Evolutionary conservation across 768 basidiomycete genomes (phyloP).

Genomic region (Hirschioporus abietinus): DNA sequence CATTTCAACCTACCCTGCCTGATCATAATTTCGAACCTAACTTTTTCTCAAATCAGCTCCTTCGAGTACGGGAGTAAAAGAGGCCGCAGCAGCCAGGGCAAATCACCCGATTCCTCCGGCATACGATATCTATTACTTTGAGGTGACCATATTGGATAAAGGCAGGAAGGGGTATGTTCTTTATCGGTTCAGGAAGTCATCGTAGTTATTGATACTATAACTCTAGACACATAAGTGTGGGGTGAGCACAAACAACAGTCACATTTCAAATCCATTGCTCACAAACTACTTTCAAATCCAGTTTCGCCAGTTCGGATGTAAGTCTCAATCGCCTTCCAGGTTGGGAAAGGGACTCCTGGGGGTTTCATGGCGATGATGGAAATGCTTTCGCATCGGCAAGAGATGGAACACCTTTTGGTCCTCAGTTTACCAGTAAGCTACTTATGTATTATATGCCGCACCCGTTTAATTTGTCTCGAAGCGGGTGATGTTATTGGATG

Average conservation of each 20-base stretch:
- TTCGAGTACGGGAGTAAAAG: conserved; percentile 60
- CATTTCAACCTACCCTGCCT: conserved; percentile 4
- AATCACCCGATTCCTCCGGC: conserved; percentile 72
- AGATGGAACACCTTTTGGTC: conserved; percentile 68
- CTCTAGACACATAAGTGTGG: conserved; percentile 71
- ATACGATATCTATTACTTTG: conserved; percentile 93
- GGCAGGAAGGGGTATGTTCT: conserved; percentile 69
- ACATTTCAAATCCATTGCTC: not conserved
- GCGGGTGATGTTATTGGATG: conserved; percentile 89
- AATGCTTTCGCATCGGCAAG: conserved; percentile 68
- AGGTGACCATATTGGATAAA: conserved; percentile 79
- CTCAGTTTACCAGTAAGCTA: conserved; percentile 71
- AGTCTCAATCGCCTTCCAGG: conserved; percentile 76
- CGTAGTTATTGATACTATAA: conserved; percentile 14
- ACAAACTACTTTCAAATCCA: conserved; percentile 20
- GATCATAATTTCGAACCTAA: conserved; percentile 2
- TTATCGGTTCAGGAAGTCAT: conserved; percentile 2
- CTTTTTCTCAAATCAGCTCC: conserved; percentile 33
- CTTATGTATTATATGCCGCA: conserved; percentile 3
- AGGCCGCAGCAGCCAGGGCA: conserved; percentile 81
- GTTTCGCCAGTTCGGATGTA: conserved; percentile 62
- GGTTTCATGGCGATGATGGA: conserved; percentile 91
- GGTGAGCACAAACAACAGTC: conserved; percentile 39
- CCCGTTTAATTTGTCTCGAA: conserved; percentile 23
- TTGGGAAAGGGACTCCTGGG: conserved; percentile 84